Conservation (phyloP, 768 basidiomycete genomes). For the Macrolepiota dolichaula region DNA sequence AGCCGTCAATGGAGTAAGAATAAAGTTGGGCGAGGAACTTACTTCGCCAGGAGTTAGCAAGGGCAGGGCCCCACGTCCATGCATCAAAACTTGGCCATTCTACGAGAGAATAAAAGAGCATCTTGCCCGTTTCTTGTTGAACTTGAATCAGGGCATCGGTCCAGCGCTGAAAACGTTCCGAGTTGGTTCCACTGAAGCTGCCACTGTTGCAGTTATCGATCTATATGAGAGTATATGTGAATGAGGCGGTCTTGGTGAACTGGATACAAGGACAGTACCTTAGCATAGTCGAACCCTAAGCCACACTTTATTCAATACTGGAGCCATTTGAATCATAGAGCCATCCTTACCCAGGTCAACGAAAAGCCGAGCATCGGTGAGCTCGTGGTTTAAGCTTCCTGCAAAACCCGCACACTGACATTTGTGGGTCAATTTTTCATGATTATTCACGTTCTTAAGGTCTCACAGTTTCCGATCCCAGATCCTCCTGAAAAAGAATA, state of each 20-base stretch:
- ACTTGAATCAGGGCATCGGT: slow-evolving; percentile 22
- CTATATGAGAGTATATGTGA: slow-evolving; percentile 1
- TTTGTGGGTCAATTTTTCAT: background rate
- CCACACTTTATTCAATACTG: background rate
- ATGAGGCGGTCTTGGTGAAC: background rate
- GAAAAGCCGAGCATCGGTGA: slow-evolving; percentile 23
- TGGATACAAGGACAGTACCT: slow-evolving; percentile 8
- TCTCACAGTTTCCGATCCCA: slow-evolving; percentile 20
- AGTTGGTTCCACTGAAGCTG: slow-evolving; percentile 20
- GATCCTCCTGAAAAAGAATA: slow-evolving; percentile 19
- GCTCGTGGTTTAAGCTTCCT: slow-evolving; percentile 23
- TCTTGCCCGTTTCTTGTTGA: slow-evolving; percentile 20
- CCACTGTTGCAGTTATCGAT: slow-evolving; percentile 19
- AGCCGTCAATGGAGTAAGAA: background rate
- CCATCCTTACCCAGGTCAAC: slow-evolving; percentile 19
- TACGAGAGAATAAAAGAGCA: slow-evolving; percentile 22
- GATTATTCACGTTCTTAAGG: too few species aligned
- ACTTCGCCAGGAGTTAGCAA: slow-evolving; percentile 24
- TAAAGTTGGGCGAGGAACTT: background rate
- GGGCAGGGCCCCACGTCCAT: slow-evolving; percentile 21
- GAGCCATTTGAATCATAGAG: background rate
- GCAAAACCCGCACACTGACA: slow-evolving; percentile 22
- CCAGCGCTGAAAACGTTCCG: slow-evolving; percentile 22
- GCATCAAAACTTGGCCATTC: slow-evolving; percentile 27
- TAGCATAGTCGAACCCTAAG: slow-evolving; percentile 23